Base-by-base conservation (phyloP, 805 yeast genomes). In the Kodamaea leandrae region DNA sequence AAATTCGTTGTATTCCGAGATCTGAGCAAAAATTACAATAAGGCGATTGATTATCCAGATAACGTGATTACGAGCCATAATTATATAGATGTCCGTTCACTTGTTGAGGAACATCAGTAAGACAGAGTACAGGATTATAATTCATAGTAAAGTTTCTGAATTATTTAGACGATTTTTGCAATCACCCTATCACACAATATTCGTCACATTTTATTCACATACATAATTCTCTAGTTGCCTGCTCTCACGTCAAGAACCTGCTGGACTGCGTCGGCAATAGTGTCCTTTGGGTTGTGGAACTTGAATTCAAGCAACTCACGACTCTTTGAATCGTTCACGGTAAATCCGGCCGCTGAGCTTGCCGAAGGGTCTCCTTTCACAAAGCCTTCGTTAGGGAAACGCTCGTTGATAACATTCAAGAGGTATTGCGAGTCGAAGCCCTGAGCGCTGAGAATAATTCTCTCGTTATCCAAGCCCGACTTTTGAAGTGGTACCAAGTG, bases 401-500 rank as follows among this genome's bases (percentile, higher is more conserved):
- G 29, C 15, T 53, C 41, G 13, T 50, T 49, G 29, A 58, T 44
- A 3, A 54, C 37, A 27, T 54, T 48, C 18, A 61, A 32, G 14
- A 61, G 32, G 7, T 21, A 28, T 20, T 56, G 56, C 12, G 47
- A 19, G 14, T 44, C 42, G 42, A 60, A 58, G 18, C 44, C 44
- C 2, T 43, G 52, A 1, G 51, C 47, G n/a, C 36, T 37, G 41
- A 53, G 15, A 38, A 68, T 57, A 21, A 68, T 48, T 44, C 77
- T 60, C 43, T 63, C 42, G 26, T 50, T 49, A 8, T 32, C 39
- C 7, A 57, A 48, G 4, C 35, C 42, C 16, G 2, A 69, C 21
- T 44, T 42, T 36, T 63, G 67, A 20, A 63, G 42, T 0, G 67
- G 70, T 3, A 52, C 56, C 33, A 65, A 39, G 39, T 66, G 72